Base-by-base conservation (phyloP, 2,329 filamentous ascomycete genomes). In the Geosmithia putterillii region DNA sequence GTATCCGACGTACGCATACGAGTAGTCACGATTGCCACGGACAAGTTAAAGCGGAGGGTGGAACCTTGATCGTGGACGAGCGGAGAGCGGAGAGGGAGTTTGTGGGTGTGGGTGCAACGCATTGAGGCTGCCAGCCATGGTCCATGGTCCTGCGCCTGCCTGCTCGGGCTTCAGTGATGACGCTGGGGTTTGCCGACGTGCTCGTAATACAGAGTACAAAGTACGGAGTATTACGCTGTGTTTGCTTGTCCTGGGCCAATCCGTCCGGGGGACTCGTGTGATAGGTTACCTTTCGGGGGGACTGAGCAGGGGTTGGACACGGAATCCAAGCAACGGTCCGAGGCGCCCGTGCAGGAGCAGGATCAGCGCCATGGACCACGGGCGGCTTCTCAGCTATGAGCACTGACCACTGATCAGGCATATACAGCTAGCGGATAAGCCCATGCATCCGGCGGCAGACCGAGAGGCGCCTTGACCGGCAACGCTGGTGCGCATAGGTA, bases 301-400 rank as follows among this genome's bases (percentile, higher is more conserved):
- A 32, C 28, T 14, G 15, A 20, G 38, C 38, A 40, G 38, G 38
- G 20, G 9, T 23, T 22, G 40, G 28, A 15, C 19, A 32, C 28
- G 28, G 19, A 25, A 44, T n/a, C 21, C 28, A 35, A 28, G 17
- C 20, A 39, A 51, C 57, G 57, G 56, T 57, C 57, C 57, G 57
- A 56, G 56, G 55, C 59, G 57, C 56, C 55, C 55, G 46, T 61
- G 54, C 57, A 60, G 54, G 49, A 56, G 58, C 52, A 56, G 54
- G 49, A 57, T 58, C 50, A 57, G 20, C 46, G 38, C 38, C 51
- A 32, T 32, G 28, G 28, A 4, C 23, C 28, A 14, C n/a, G n/a
- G n/a, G n/a, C n/a, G n/a, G n/a, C n/a, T n/a, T 20, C 38, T 39
- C 22, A 39, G 19, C 8, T 7, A 10, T 39, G 38, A 12, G 15